A percentile compares a stretch with the other conserved stretches of the same genome.
Evolutionary conservation across 352 stramenopile species (phyloP).

Genomic region (Phytophthora pini): DNA sequence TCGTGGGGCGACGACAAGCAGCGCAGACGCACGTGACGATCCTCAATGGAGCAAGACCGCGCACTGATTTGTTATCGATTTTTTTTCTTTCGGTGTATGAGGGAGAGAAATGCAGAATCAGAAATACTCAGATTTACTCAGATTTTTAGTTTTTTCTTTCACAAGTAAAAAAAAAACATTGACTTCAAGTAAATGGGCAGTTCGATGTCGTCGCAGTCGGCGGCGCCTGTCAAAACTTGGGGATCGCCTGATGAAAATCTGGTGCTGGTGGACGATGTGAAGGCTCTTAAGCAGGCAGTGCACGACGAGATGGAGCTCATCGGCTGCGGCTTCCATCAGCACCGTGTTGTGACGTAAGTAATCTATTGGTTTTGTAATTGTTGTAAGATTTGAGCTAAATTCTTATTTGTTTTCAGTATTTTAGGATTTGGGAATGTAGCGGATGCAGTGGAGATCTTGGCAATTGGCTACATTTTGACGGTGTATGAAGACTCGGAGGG

Average conservation of each 20-base stretch:
- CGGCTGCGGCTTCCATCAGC: conserved; percentile 76
- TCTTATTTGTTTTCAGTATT: conserved; percentile 48
- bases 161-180: neutral
- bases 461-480: conserved; percentile 90
- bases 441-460: conserved; percentile 91
- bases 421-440: conserved; percentile 87
- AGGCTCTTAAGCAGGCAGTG: conserved; percentile 69
- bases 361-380: conserved; percentile 16
- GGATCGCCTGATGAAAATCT: conserved; percentile 23
- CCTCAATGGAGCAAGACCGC: neutral
- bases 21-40: conserved; percentile 7
- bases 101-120: conserved; percentile 11
- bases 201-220: conserved; percentile 7
- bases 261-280: conserved; percentile 63
- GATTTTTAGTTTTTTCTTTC: neutral
- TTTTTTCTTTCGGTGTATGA: conserved; percentile 3
- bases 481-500: conserved; percentile 75
- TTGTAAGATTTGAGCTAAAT: conserved; percentile 29
- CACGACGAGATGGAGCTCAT: conserved; percentile 81
- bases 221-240: conserved; percentile 33
- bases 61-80: conserved; percentile 21
- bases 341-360: conserved; percentile 68
- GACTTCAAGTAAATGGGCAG: conserved; percentile 13
- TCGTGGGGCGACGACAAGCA: neutral
- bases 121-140: conserved; percentile 9